Base-by-base conservation (phyloP, 2,329 filamentous ascomycete genomes). In the Pseudogymnoascus sp. region DNA sequence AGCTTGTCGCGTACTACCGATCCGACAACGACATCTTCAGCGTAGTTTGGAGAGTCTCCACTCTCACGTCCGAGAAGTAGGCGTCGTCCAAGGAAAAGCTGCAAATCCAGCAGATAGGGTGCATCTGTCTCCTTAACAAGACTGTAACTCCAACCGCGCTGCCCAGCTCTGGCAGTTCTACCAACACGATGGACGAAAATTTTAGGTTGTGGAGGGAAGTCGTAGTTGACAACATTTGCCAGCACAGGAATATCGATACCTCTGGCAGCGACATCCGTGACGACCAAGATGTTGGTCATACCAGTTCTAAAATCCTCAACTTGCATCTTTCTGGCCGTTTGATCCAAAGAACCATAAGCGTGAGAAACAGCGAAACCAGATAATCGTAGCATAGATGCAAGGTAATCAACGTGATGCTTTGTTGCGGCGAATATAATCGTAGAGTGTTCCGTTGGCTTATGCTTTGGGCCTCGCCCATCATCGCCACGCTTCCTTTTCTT, bases 151-250 rank as follows among this genome's bases (percentile, higher is more conserved):
- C 95, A 97, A 66, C 95, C 95, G 68, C 88, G 86, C 70, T 91
- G 88, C 13, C 93, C 95, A 50, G 96, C 96, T 83, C 95, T 87
- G 42, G 95, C 96, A 26, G 96, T 99, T 77, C 95, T 88, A 70
- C 95, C 95, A 56, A 99, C 95, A 73, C 95, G 88, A 76, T 99
- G 95, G 29, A 99, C 89, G 71, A 96, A 99, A 44, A 99, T 87
- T 77, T 99, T 99, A 19, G 95, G 91, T 71, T 97, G 95, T 1
- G 93, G 90, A 2, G 95, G 93, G 68, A 99, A 99, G 72, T 97
- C 93, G 76, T 96, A 99, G 79, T 99, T 97, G 79, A 99, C 93
- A 64, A 99, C 95, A 73, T 99, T 97, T 63, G 91, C 93, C 37
- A 99, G 82, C 56, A 97, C 84, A 0, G 95, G 95, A 68, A 99